These are phyloP conservation scores for Kluyveromyces marxianus DNA, from an alignment of 1,139 yeast genomes.

Conservation along the genomic window DNA sequence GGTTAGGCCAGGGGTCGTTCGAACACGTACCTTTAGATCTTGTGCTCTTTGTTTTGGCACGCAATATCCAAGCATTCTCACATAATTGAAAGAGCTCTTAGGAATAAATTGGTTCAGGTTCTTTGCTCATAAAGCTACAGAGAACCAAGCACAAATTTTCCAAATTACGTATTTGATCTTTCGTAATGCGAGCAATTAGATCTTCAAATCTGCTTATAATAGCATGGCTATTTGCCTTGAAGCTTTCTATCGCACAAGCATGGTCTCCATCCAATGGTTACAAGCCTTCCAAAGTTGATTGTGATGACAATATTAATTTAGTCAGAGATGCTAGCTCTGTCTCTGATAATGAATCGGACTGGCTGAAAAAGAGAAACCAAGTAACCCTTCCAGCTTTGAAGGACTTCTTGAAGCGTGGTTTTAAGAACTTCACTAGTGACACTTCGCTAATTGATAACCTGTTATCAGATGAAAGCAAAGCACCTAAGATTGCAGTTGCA, in stretches of 20 bases:
- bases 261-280: conserved; percentile 60
- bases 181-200: background rate
- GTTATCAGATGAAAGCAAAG: conserved; percentile 8
- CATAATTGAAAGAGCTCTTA: too few species aligned
- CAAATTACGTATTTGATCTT: background rate
- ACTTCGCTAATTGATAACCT: conserved; percentile 35
- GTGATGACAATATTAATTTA: conserved; percentile 39
- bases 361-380: conserved; percentile 41
- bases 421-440: conserved; percentile 39
- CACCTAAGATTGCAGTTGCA: conserved; percentile 47
- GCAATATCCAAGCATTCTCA: too few species aligned
- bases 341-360: conserved; percentile 28
- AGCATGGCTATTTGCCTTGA: background rate
- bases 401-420: conserved; percentile 50
- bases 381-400: conserved; percentile 47
- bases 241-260: conserved; percentile 25
- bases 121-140: too few species aligned
- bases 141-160: background rate
- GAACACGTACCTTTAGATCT: too few species aligned
- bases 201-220: background rate
- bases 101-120: too few species aligned
- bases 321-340: conserved; percentile 34
- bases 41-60: too few species aligned
- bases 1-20: too few species aligned
- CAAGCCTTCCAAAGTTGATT: conserved; percentile 55